These are phyloP conservation scores for Penicillium sp. DNA, from an alignment of 2,329 filamentous ascomycete genomes.

Conservation along the genomic window DNA sequence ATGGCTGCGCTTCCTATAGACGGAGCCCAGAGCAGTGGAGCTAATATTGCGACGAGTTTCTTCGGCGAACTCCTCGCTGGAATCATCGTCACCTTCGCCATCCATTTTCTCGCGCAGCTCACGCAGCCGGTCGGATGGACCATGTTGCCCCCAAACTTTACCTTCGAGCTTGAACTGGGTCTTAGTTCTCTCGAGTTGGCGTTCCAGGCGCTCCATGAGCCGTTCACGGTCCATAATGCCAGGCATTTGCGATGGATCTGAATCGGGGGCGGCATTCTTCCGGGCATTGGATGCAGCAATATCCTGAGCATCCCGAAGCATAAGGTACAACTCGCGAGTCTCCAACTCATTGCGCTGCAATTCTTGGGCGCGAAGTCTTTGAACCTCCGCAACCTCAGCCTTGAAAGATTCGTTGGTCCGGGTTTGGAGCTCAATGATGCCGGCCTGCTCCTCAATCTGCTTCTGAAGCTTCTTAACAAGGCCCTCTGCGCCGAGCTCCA, in stretches of 20 bases:
- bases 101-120: slow-evolving; percentile 97
- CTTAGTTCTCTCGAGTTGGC: slow-evolving; percentile 94
- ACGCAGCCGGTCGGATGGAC: slow-evolving; percentile 86
- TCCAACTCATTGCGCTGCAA: slow-evolving; percentile 93
- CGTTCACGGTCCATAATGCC: slow-evolving; percentile 90
- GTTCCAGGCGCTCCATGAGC: slow-evolving; percentile 90
- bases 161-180: slow-evolving; percentile 97
- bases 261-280: slow-evolving; percentile 50
- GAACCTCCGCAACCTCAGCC: slow-evolving; percentile 81
- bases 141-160: slow-evolving; percentile 81
- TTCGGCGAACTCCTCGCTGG: slow-evolving; percentile 50
- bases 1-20: slow-evolving; percentile 57
- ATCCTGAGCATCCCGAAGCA: slow-evolving; percentile 96
- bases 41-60: slow-evolving; percentile 64
- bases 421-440: slow-evolving; percentile 83
- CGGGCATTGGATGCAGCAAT: slow-evolving; percentile 86
- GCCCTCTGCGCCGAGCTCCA: slow-evolving; percentile 90
- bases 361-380: slow-evolving; percentile 82
- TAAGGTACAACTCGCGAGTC: slow-evolving; percentile 93
- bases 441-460: slow-evolving; percentile 87
- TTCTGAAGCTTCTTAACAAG: slow-evolving; percentile 89
- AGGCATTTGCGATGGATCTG: slow-evolving; percentile 74
- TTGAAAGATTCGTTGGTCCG: slow-evolving; percentile 86
- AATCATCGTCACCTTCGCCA: slow-evolving; percentile 52
- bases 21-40: slow-evolving; percentile 71